Evolutionary conservation across 140 eudicot species (phyloP), one percentile per base, ranked within the genome.

Genomic region (Bidens hawaiensis): DNA sequence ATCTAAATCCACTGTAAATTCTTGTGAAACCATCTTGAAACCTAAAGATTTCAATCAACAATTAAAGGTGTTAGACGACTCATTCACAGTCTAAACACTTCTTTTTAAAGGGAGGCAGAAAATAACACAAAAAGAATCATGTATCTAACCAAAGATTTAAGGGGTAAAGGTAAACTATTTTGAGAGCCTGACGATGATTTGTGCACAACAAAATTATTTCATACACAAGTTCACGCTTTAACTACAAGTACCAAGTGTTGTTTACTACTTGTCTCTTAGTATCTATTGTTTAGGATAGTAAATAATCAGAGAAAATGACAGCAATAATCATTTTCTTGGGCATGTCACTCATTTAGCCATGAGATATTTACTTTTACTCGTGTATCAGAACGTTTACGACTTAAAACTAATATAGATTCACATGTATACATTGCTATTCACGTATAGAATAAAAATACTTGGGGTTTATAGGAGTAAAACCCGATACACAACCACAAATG

Each of bases 11-110:
- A 76, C 81, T 1, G 76, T 70, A 48, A 70, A 76, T 33, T 70
- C 77, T 63, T 76, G 77, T 5, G 81, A 73, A 42, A 76, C 81
- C 77, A 76, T 76, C 73, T 58, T 4, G 77, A 58, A 42, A 70
- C 73, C 81, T 64, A 57, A 26, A 55, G 41, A 68, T 47, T 41
- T 23, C 21, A 67, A 60, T 24, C 43, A 50, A 48, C 17, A 47
- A 26, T 28, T 24, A n/a, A 47, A 42, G 34, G 6, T 6, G 30
- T 22, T 22, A 34, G 7, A 33, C 9, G 62, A 17, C 5, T 15
- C 16, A 11, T 12, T 41, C 33, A 68, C 24, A 54, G 26, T 22
- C 31, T 31, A 28, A 28, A 54, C 13, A 17, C 2, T 5, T 38
- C 43, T 28, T 3, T 2, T 48, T 53, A 25, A 25, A 53, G 15